Base-by-base conservation (phyloP, 116 monocot species). In the Posidonia oceanica region DNA sequence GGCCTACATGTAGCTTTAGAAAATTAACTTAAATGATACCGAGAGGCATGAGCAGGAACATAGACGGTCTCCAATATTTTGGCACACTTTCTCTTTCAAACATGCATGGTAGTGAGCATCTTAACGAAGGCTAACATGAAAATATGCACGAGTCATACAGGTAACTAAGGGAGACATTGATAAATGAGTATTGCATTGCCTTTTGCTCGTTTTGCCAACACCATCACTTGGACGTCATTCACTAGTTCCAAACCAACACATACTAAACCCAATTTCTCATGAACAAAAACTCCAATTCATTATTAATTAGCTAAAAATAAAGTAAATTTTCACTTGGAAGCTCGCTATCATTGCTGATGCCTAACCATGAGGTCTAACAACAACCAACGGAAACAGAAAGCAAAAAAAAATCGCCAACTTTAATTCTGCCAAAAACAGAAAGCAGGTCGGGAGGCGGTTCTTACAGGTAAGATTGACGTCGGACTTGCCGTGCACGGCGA, bases 401-500 rank as follows among this genome's bases (percentile, higher is more conserved):
- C 3, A 52, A 22, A 36, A 52, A 23, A 14, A 68, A 52, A 36
- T 48, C 7, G 13, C 4, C 22, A 14, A 36, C 11, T 29, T 14
- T 68, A 10, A 18, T 68, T 58, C 17, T 15, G 17, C 6, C 6
- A 58, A 3, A 22, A 51, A 37, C 52, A 67, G 52, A 70, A 66
- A 65, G 17, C 7, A 48, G 48, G 48, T 8, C 11, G 48, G 7
- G 48, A 10, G 2, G 48, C 7, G 60, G 63, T 16, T 16, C 75
- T 40, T 59, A 84, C 84, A 82, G 48, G 69, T 75, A 23, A 53
- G 59, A 7, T 77, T 59, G 37, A 87, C 79, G 73, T 79, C 75
- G 75, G 79, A 75, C 40, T 75, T 79, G 75, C 84, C 88, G 52
- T 88, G 88, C 70, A 82, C 61, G 70, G 72, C 65, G 36, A 67